Evolutionary conservation across 805 yeast species (phyloP).

Genomic region (Candida glaebosa): DNA sequence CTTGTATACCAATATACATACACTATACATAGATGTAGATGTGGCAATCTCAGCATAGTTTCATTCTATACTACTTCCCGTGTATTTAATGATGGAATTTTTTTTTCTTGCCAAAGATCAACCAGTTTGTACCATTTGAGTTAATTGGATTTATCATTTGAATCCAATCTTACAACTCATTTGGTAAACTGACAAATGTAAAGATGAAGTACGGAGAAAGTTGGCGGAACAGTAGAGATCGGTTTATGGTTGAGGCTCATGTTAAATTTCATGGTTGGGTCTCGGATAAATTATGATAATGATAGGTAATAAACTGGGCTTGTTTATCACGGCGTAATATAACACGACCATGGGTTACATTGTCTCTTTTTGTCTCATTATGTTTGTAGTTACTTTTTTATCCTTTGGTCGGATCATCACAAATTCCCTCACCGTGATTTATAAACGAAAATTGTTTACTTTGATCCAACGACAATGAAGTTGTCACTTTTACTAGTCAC

Average conservation of each 20-base stretch:
- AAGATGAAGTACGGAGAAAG: too few relatives aligned
- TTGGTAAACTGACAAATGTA: constrained; percentile 19
- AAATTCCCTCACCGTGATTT: background rate
- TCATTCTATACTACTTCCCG: constrained; percentile 32
- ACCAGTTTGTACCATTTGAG: constrained; percentile 22
- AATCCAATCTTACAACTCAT: constrained; percentile 11
- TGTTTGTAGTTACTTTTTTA: too few relatives aligned
- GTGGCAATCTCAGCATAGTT: constrained; percentile 47
- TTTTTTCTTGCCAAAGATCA: constrained; percentile 33
- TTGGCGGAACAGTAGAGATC: too few relatives aligned
- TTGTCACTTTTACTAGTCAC: background rate
- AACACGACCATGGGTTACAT: too few relatives aligned
- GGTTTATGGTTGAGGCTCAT: too few relatives aligned
- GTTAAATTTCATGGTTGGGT: too few relatives aligned
- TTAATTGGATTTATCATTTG: constrained; percentile 14
- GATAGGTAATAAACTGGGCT: too few relatives aligned
- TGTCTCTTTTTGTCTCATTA: too few relatives aligned
- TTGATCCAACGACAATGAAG: constrained; percentile 1
- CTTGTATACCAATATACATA: constrained; percentile 1
- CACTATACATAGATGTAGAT: background rate
- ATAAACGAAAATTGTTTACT: too few relatives aligned
- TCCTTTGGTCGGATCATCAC: too few relatives aligned
- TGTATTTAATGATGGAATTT: constrained; percentile 45
- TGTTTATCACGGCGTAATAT: too few relatives aligned
- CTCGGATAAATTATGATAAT: too few relatives aligned